Evolutionary conservation across 2,329 filamentous ascomycete species (phyloP).

Genomic region (Penicillium polonicum): DNA sequence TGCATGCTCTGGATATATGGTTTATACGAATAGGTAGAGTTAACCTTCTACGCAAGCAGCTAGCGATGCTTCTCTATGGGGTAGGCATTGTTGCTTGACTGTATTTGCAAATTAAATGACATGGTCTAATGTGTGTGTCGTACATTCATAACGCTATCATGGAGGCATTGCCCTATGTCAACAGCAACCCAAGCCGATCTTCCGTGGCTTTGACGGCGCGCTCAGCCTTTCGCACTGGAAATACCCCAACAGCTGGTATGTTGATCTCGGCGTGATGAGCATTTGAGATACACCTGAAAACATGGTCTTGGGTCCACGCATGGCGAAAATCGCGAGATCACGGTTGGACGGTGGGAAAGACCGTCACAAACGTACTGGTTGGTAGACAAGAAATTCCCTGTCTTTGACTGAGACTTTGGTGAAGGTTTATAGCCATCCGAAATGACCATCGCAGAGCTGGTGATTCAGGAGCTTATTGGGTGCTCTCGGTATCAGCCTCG

Average conservation of each 20-base stretch:
- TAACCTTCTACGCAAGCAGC: not conserved
- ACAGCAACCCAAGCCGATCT: not conserved
- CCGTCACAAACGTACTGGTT: not conserved
- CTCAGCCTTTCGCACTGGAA: not conserved
- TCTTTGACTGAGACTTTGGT: not conserved
- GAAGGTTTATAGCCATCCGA: not conserved
- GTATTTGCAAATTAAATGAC: slow-evolving; percentile 1
- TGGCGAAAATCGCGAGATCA: not conserved
- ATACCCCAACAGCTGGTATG: not conserved
- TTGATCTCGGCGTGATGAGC: not conserved
- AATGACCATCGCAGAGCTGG: not conserved
- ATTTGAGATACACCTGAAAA: not conserved
- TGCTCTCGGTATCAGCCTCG: slow-evolving; percentile 3
- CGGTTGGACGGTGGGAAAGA: not conserved
- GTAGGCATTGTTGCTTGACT: not conserved
- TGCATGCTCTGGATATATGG: not conserved
- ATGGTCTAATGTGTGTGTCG: slow-evolving; percentile 7
- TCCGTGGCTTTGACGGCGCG: not conserved
- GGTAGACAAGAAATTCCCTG: not conserved
- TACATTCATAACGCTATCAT: slow-evolving; percentile 9
- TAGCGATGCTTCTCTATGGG: not conserved
- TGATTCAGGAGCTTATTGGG: slow-evolving; percentile 12
- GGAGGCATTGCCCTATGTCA: not conserved
- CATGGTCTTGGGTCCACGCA: not conserved
- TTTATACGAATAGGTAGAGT: not conserved